These are phyloP conservation scores for Tinospora cordifolia DNA, from an alignment of 164 flowering plant species.

Conservation along the genomic window DNA sequence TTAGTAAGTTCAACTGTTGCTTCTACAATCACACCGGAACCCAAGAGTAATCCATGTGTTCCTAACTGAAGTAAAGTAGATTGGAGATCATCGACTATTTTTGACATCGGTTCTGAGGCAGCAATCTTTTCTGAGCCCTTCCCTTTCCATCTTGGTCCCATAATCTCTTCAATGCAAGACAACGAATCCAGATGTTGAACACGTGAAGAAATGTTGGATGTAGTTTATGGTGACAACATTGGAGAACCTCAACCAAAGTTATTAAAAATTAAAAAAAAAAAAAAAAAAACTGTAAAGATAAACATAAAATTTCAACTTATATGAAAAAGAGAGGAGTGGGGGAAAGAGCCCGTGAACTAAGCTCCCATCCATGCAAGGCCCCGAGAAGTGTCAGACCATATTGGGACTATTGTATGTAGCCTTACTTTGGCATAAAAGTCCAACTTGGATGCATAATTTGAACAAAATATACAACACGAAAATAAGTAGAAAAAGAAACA, in stretches of 20 bases:
- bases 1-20: slow-evolving; percentile 12
- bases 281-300: background rate
- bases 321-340: too few species aligned
- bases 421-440: too few species aligned
- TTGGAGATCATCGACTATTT: slow-evolving; percentile 7
- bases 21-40: slow-evolving; percentile 44
- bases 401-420: too few species aligned
- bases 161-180: background rate
- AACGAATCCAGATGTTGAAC: background rate
- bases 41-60: slow-evolving; percentile 44
- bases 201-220: background rate
- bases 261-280: too few species aligned
- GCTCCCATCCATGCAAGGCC: too few species aligned
- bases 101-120: slow-evolving; percentile 12
- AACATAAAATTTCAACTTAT: background rate
- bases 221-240: background rate
- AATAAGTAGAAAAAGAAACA: too few species aligned
- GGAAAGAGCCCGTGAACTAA: too few species aligned
- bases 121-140: slow-evolving; percentile 11
- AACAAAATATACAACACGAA: too few species aligned
- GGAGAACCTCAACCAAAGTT: background rate
- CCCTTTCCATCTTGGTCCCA: slow-evolving; percentile 66
- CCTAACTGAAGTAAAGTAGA: slow-evolving; percentile 18
- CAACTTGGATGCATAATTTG: too few species aligned
- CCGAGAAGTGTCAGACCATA: too few species aligned